phyloP scores from a whole-genome alignment of 768 basidiomycete species.

The Termitomyces sp. region DNA sequence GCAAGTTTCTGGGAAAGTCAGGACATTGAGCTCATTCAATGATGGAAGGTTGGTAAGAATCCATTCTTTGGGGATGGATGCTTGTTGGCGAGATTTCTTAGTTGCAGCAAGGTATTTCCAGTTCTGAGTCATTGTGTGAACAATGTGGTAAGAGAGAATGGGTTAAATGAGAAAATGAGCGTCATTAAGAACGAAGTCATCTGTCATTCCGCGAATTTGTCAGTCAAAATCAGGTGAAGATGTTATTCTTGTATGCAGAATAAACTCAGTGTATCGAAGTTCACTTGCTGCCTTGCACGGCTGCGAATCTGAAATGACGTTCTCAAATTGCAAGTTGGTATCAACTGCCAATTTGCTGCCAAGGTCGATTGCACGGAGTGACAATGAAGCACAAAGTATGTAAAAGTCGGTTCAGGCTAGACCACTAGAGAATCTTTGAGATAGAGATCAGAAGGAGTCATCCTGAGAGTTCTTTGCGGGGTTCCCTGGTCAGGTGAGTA shows the following conservation, averaged over 20 bases:
- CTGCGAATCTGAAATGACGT: neutral
- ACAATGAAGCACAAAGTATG: neutral
- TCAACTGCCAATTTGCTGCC: no score
- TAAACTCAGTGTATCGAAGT: neutral
- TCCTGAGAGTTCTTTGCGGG: neutral
- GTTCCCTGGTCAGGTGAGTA: no score
- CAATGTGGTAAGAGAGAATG: neutral
- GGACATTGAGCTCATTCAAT: no score
- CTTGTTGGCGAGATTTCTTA: conserved; percentile 47
- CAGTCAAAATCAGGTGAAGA: neutral
- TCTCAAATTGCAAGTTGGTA: neutral
- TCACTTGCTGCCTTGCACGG: neutral
- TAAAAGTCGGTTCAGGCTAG: no score
- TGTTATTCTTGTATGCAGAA: neutral
- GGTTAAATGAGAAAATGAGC: neutral
- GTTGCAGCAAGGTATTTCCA: conserved; percentile 52
- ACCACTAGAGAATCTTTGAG: neutral
- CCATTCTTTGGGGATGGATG: conserved; percentile 56
- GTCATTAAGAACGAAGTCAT: neutral
- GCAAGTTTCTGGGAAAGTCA: no score
- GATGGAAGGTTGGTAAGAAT: no score
- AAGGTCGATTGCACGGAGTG: neutral
- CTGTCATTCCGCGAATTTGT: neutral
- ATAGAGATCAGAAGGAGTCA: neutral
- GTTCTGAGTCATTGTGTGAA: conserved; percentile 18